phyloP scores from a whole-genome alignment of 1,284 basidiomycete species.

The Ustilago loliicola region DNA sequence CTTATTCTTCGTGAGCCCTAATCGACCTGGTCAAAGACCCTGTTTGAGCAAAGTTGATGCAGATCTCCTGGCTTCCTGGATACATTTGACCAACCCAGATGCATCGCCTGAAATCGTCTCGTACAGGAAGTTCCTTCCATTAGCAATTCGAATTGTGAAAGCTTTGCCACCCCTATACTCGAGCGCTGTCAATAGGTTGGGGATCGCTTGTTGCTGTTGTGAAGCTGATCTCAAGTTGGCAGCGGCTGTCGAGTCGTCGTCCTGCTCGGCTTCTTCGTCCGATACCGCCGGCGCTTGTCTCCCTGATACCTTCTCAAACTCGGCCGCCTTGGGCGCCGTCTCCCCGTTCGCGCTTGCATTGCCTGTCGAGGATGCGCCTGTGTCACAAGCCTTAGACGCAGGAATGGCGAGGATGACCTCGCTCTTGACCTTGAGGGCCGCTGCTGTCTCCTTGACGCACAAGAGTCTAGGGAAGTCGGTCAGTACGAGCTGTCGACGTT shows the following conservation, averaged over 20 bases:
- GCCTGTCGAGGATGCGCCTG: not conserved
- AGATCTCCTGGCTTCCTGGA: conserved; percentile 41
- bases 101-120: conserved; percentile 63
- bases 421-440: conserved; percentile 71
- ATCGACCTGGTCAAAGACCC: too few relatives aligned
- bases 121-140: conserved; percentile 50
- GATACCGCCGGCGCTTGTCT: not conserved
- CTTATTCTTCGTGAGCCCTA: too few relatives aligned
- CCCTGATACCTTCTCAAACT: conserved; percentile 22
- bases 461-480: conserved; percentile 74
- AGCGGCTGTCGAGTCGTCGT: not conserved
- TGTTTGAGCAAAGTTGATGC: not conserved
- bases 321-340: conserved; percentile 12
- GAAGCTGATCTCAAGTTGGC: conserved; percentile 4
- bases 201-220: conserved; percentile 25
- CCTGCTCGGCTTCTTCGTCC: conserved; percentile 6
- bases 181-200: conserved; percentile 54
- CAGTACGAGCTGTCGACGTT: conserved; percentile 73
- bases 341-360: not conserved
- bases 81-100: conserved; percentile 50
- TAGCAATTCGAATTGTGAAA: conserved; percentile 51
- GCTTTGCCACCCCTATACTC: conserved; percentile 44
- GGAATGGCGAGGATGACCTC: conserved; percentile 72
- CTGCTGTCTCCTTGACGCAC: conserved; percentile 72
- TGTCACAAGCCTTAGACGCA: conserved; percentile 49